These are phyloP conservation scores for Phytophthora brassicae DNA, from an alignment of 352 stramenopile species.

Conservation along the genomic window DNA sequence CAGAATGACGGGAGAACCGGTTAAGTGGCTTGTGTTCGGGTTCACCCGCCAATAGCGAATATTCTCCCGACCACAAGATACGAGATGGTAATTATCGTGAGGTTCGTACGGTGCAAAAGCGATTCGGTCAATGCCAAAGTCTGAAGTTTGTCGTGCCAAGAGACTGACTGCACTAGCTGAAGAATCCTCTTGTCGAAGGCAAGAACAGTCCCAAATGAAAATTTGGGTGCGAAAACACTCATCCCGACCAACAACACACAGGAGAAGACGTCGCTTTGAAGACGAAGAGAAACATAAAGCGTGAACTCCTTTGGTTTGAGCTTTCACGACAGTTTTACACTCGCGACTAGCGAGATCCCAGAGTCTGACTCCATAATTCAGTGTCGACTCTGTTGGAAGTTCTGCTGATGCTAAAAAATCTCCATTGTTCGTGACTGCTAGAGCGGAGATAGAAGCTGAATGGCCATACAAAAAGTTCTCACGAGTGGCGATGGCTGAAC, in stretches of 20 bases:
- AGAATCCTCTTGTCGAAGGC: slow-evolving; percentile 7
- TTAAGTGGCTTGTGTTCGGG: slow-evolving; percentile 52
- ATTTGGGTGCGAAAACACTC: slow-evolving; percentile 72
- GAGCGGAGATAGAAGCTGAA: slow-evolving; percentile 25
- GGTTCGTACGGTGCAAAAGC: slow-evolving; percentile 86
- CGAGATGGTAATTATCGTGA: slow-evolving; percentile 54
- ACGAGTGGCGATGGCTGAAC: slow-evolving; percentile 5
- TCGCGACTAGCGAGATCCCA: slow-evolving; percentile 52
- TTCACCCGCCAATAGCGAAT: slow-evolving; percentile 90
- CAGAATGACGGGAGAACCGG: slow-evolving; percentile 82
- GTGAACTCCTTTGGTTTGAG: slow-evolving; percentile 47
- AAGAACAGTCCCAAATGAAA: slow-evolving; percentile 70
- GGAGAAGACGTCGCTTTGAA: slow-evolving; percentile 25
- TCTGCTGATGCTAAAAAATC: slow-evolving; percentile 50
- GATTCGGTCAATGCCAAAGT: slow-evolving; percentile 75
- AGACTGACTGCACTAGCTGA: slow-evolving; percentile 29
- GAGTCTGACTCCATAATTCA: slow-evolving; percentile 40
- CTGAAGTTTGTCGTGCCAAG: slow-evolving; percentile 83
- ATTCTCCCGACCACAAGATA: slow-evolving; percentile 91
- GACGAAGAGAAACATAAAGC: slow-evolving; percentile 50
- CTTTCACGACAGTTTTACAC: slow-evolving; percentile 54
- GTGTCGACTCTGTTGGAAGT: slow-evolving; percentile 28
- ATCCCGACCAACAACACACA: slow-evolving; percentile 67
- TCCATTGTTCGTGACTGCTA: slow-evolving; percentile 51
- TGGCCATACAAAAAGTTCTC: slow-evolving; percentile 53